Percentiles rank a stretch among this genome's conserved stretches.
Evolutionary conservation across 805 yeast genomes (phyloP).

Genomic region (Candida nitratophila): DNA sequence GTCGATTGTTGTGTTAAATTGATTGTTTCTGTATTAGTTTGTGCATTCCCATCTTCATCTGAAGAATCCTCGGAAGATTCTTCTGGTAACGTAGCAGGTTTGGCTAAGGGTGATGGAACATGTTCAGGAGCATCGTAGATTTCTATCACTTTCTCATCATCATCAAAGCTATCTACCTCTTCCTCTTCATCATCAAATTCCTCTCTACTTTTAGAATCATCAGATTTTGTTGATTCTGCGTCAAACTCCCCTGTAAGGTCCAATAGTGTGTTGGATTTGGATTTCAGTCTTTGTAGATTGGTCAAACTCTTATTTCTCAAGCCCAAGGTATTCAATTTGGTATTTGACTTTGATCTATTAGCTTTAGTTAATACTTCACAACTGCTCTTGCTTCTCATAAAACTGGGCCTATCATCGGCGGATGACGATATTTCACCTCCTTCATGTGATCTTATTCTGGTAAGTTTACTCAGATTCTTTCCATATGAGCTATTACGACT

Average conservation of each 20-base stretch:
- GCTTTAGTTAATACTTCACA: conserved; percentile 13
- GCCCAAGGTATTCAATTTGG: conserved; percentile 8
- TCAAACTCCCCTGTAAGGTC: conserved; percentile 19
- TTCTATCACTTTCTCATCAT: conserved; percentile 23
- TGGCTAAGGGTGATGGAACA: background rate
- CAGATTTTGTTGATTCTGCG: conserved; percentile 13
- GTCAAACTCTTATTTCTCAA: conserved; percentile 17
- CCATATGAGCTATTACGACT: conserved; percentile 28
- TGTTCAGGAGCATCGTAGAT: conserved; percentile 3
- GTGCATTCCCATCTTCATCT: background rate
- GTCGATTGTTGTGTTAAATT: no score
- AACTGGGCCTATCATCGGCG: conserved; percentile 16
- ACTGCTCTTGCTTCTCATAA: conserved; percentile 19
- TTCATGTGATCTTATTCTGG: conserved; percentile 24
- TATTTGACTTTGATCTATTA: conserved; percentile 9
- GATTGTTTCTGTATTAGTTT: background rate
- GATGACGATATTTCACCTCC: background rate
- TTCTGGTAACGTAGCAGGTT: background rate
- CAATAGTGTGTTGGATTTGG: conserved; percentile 6
- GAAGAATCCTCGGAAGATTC: background rate
- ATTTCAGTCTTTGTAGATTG: conserved; percentile 19
- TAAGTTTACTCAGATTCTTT: conserved; percentile 25
- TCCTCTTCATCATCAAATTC: conserved; percentile 23
- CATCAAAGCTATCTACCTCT: conserved; percentile 35
- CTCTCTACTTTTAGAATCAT: conserved; percentile 10